Evolutionary conservation across 306 rosid species (phyloP).

Genomic region (Mimosa pudica): DNA sequence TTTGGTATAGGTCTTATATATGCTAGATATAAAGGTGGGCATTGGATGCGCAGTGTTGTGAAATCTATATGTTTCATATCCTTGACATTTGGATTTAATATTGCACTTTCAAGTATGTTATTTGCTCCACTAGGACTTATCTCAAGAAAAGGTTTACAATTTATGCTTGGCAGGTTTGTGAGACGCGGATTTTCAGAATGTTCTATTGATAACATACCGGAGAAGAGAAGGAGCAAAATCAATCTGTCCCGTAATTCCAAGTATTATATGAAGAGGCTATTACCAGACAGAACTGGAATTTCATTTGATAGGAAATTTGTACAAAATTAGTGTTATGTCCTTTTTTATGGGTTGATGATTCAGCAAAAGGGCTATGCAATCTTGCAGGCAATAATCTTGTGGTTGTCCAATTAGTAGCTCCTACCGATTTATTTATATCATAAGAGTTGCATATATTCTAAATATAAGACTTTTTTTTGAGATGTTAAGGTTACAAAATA

Average conservation of each 20-base stretch:
- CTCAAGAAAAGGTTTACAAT: constrained; percentile 11
- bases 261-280: constrained; percentile 82
- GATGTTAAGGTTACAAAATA: too few relatives aligned
- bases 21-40: constrained; percentile 5
- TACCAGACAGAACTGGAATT: constrained; percentile 76
- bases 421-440: background rate
- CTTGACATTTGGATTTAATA: background rate
- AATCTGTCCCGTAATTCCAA: constrained; percentile 89
- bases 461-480: too few relatives aligned
- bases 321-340: constrained; percentile 30
- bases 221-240: constrained; percentile 63
- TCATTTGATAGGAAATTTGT: constrained; percentile 46
- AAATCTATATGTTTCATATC: background rate
- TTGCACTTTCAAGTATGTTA: background rate
- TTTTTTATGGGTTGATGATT: too few relatives aligned
- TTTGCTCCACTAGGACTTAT: constrained; percentile 21
- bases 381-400: too few relatives aligned
- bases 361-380: too few relatives aligned
- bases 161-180: constrained; percentile 73
- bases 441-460: background rate
- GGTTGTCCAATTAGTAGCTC: background rate
- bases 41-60: background rate
- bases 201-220: constrained; percentile 78
- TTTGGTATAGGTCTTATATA: too few relatives aligned
- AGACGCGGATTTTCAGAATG: constrained; percentile 96